These are phyloP conservation scores for Aspergillus sclerotiicarbonarius DNA, from an alignment of 495 filamentous ascomycete species.

Conservation along the genomic window DNA sequence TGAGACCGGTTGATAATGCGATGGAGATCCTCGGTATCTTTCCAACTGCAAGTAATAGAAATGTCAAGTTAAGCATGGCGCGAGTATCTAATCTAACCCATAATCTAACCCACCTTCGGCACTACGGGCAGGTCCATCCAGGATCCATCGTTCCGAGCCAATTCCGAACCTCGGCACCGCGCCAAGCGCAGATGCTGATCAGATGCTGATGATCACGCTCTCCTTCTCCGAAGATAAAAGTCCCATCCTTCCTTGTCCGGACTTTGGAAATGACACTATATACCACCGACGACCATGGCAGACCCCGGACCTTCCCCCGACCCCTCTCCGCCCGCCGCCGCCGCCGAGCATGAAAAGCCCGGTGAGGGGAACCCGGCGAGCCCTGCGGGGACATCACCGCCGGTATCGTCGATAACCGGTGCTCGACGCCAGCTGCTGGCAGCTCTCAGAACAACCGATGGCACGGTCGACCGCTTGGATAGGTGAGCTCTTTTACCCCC, in stretches of 20 bases:
- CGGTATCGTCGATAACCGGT: neutral
- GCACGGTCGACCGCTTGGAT: conserved; percentile 35
- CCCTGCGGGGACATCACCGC: conserved; percentile 25
- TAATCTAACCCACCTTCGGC: neutral
- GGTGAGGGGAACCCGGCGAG: conserved; percentile 28
- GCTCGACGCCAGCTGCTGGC: conserved; percentile 30
- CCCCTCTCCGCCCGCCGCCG: conserved; percentile 4
- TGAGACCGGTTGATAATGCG: too few species aligned
- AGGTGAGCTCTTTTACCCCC: conserved; percentile 24
- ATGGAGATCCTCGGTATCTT: too few species aligned
- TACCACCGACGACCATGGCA: neutral
- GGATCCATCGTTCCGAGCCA: conserved; percentile 2
- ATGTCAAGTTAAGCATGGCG: neutral
- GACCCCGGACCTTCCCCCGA: conserved; percentile 6
- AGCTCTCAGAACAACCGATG: conserved; percentile 34
- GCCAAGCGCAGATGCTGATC: conserved; percentile 13
- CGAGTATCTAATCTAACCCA: conserved; percentile 1
- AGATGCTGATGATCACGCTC: conserved; percentile 11
- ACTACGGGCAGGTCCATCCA: neutral
- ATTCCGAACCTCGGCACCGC: conserved; percentile 20
- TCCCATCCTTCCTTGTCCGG: neutral
- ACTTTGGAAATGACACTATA: neutral
- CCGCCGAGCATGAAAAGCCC: conserved; percentile 10
- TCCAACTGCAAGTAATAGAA: neutral
- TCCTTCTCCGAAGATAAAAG: neutral